These are phyloP conservation scores for Aspergillus sp. DNA, from an alignment of 2,329 filamentous ascomycete genomes.

Conservation along the genomic window DNA sequence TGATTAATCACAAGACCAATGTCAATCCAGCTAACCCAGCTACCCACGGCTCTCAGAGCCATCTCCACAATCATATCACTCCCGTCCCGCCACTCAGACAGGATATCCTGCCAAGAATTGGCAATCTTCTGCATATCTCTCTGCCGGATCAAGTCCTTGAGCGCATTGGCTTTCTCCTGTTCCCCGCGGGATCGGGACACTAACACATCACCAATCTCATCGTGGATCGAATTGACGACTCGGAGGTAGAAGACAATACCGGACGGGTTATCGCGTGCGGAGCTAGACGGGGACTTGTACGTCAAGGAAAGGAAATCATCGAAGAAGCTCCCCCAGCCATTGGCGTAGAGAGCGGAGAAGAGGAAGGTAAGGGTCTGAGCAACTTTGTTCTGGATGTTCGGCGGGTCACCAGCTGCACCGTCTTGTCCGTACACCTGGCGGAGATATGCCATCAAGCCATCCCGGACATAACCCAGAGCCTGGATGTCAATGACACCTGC, in stretches of 20 bases:
- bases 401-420: slow-evolving; percentile 57
- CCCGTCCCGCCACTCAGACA: slow-evolving; percentile 66
- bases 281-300: slow-evolving; percentile 50
- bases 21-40: slow-evolving; percentile 99
- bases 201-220: slow-evolving; percentile 92
- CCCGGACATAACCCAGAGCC: slow-evolving; percentile 68
- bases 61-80: slow-evolving; percentile 73
- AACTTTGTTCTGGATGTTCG: slow-evolving; percentile 88
- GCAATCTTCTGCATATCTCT: slow-evolving; percentile 86
- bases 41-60: slow-evolving; percentile 83
- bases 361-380: slow-evolving; percentile 92
- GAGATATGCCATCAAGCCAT: slow-evolving; percentile 75
- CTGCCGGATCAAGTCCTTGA: slow-evolving; percentile 84
- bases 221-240: slow-evolving; percentile 81
- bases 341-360: slow-evolving; percentile 78
- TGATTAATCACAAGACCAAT: slow-evolving; percentile 89
- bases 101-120: slow-evolving; percentile 82
- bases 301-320: slow-evolving; percentile 81
- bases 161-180: slow-evolving; percentile 73
- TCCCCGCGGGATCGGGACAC: slow-evolving; percentile 71
- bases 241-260: slow-evolving; percentile 85
- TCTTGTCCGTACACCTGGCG: slow-evolving; percentile 63
- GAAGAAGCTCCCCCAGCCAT: slow-evolving; percentile 83
- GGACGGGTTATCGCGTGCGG: slow-evolving; percentile 59
- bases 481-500: slow-evolving; percentile 66